Evolutionary conservation across 2,329 filamentous ascomycete species (phyloP).

Genomic region (Colletotrichum caudatum): DNA sequence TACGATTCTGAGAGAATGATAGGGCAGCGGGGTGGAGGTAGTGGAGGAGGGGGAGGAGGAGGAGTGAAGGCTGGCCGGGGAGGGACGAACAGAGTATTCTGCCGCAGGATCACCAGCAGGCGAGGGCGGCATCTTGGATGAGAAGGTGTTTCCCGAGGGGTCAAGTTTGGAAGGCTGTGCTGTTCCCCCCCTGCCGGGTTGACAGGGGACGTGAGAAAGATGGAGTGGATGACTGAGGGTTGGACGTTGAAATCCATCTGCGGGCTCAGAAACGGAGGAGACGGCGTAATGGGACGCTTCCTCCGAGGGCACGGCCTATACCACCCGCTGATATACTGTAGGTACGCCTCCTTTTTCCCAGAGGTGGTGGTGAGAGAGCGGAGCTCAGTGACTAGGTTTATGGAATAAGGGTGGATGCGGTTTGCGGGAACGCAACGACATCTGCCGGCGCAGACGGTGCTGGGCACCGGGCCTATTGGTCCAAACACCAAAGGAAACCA

Average conservation of each 20-base stretch:
- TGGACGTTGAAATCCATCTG: slow-evolving; percentile 24
- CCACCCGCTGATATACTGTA: slow-evolving; percentile 10
- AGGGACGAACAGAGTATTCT: slow-evolving; percentile 33
- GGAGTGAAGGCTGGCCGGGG: slow-evolving; percentile 2
- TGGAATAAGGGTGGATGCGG: slow-evolving; percentile 15
- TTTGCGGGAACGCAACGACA: slow-evolving; percentile 16
- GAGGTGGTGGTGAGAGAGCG: slow-evolving; percentile 7
- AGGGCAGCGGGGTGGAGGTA: slow-evolving; percentile 20
- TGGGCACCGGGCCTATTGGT: neutral
- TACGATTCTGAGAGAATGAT: slow-evolving; percentile 37
- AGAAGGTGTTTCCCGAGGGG: slow-evolving; percentile 7
- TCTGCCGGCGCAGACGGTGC: slow-evolving; percentile 1
- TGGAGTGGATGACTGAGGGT: slow-evolving; percentile 11
- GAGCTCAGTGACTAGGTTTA: slow-evolving; percentile 31
- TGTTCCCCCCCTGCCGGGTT: slow-evolving; percentile 13
- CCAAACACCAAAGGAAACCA: neutral
- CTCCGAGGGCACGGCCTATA: slow-evolving; percentile 14
- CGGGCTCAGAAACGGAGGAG: slow-evolving; percentile 26
- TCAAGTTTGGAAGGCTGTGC: slow-evolving; percentile 26
- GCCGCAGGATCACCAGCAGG: slow-evolving; percentile 24
- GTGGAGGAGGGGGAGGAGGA: slow-evolving; percentile 24
- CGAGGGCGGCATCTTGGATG: neutral
- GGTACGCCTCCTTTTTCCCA: slow-evolving; percentile 16
- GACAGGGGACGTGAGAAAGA: slow-evolving; percentile 20
- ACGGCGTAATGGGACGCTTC: slow-evolving; percentile 20